Evolutionary conservation across 2,329 filamentous ascomycete genomes (phyloP).

Genomic region (Arthrinium puccinioides): DNA sequence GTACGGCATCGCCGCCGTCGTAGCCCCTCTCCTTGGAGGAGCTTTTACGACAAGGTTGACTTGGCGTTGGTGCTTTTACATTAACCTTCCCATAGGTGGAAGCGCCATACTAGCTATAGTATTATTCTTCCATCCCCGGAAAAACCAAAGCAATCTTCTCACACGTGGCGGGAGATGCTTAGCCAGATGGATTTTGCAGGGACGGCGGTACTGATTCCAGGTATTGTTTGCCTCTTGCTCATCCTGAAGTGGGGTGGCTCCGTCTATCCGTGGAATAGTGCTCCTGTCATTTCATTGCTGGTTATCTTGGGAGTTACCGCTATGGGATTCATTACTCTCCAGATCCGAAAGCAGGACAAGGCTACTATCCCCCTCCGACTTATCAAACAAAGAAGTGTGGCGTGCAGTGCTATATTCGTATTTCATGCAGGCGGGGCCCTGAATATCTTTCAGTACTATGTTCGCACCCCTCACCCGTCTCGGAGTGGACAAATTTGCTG

Average conservation of each 20-base stretch:
- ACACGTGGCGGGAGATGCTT: not conserved
- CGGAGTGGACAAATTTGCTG: no score
- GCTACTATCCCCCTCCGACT: not conserved
- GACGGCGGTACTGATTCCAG: not conserved
- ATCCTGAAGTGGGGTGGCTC: not conserved
- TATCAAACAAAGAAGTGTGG: not conserved
- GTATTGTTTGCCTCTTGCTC: not conserved
- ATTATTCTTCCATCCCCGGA: not conserved
- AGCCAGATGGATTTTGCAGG: not conserved
- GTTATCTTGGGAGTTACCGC: not conserved
- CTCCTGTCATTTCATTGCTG: not conserved
- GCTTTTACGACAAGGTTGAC: conserved; percentile 53
- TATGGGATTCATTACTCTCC: not conserved
- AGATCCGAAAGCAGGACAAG: not conserved
- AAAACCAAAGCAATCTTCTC: not conserved
- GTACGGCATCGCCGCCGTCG: conserved; percentile 43
- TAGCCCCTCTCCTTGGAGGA: conserved; percentile 59
- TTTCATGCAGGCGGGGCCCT: not conserved
- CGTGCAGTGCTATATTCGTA: no score
- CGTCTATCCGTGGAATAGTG: not conserved
- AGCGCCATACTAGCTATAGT: conserved; percentile 35
- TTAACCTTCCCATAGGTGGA: conserved; percentile 49
- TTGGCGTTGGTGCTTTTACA: conserved; percentile 65
- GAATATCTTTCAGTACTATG: not conserved
- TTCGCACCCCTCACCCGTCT: not conserved